phyloP scores from a whole-genome alignment of 2,329 filamentous ascomycete genomes.

The Orbilia quercus region DNA sequence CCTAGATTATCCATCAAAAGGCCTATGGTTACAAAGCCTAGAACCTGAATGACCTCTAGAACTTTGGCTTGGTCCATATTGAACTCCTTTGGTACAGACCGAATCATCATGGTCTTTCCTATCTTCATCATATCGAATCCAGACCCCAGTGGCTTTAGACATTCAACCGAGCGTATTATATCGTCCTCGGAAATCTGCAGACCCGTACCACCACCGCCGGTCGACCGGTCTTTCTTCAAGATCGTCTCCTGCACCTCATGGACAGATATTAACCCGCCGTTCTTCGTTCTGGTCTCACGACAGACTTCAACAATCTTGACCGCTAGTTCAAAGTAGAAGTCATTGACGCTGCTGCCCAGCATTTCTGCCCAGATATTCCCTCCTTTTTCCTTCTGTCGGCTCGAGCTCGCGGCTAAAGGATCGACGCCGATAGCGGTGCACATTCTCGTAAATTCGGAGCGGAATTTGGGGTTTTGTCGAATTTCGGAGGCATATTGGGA shows the following conservation, averaged over 20 bases:
- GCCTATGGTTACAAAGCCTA: conserved; percentile 88
- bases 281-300: conserved; percentile 83
- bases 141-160: conserved; percentile 85
- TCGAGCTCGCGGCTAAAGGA: conserved; percentile 77
- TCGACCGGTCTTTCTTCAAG: conserved; percentile 69
- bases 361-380: conserved; percentile 92
- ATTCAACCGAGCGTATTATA: conserved; percentile 86
- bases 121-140: conserved; percentile 87
- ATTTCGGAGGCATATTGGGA: conserved; percentile 95
- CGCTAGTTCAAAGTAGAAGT: conserved; percentile 98
- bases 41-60: conserved; percentile 76
- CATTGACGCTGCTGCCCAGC: conserved; percentile 89
- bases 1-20: conserved; percentile 87
- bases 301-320: conserved; percentile 96
- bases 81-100: conserved; percentile 92
- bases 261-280: conserved; percentile 89
- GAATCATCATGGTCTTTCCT: conserved; percentile 85
- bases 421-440: conserved; percentile 97
- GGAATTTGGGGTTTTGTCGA: conserved; percentile 91
- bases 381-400: conserved; percentile 63
- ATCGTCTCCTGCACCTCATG: conserved; percentile 82
- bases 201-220: conserved; percentile 74
- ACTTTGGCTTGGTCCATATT: conserved; percentile 94
- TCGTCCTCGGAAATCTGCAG: conserved; percentile 73
- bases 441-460: conserved; percentile 98